Conservation (phyloP, 2,329 filamentous ascomycete species). For the Ilyonectria robusta region DNA sequence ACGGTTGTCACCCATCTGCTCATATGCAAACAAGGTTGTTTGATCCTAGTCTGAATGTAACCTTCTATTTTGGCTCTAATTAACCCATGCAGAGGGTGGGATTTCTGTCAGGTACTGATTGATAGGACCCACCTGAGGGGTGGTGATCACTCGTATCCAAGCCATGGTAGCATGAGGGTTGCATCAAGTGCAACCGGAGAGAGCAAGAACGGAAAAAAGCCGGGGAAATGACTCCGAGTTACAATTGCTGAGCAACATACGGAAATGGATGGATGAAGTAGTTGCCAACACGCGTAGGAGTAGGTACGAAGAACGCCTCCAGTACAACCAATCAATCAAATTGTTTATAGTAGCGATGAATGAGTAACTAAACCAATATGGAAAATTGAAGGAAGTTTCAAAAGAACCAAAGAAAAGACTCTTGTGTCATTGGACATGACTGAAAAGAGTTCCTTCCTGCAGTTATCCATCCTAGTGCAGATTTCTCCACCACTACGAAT, state of each 20-base stretch:
- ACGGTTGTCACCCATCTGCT: background rate
- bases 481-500: background rate
- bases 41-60: background rate
- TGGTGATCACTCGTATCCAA: constrained; percentile 2
- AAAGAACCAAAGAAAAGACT: background rate
- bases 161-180: constrained; percentile 5
- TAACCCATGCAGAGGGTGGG: background rate
- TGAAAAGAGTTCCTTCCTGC: background rate
- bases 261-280: no score
- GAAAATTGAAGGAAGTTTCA: background rate
- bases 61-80: constrained; percentile 14
- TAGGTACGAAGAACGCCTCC: no score
- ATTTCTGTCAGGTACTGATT: constrained; percentile 3
- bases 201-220: background rate
- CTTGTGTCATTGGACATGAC: background rate
- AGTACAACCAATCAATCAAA: no score
- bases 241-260: no score
- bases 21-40: constrained; percentile 3
- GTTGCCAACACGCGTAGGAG: no score
- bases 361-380: background rate
- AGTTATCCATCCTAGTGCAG: background rate
- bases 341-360: no score
- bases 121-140: background rate
- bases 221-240: background rate
- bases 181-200: constrained; percentile 3